Percentiles rank a stretch among this genome's conserved stretches.
phyloP scores from a whole-genome alignment of 441 rosid species.

The Adansonia rubrostipa region DNA sequence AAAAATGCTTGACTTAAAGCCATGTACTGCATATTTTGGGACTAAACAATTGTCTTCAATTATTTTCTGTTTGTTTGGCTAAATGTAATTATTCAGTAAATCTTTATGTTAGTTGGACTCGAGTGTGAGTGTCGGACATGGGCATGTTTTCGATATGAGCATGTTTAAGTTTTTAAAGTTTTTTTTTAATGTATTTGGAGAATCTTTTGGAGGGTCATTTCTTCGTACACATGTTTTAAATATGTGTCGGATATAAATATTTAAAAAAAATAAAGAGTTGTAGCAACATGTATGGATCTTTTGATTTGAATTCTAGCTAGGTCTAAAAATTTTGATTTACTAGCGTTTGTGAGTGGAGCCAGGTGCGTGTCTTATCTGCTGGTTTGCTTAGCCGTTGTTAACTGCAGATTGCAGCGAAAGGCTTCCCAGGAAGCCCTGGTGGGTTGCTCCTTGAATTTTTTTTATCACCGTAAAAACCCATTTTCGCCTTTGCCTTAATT shows the following conservation, averaged over 20 bases:
- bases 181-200: too few relatives aligned
- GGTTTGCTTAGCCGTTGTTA: neutral
- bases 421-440: neutral
- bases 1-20: neutral
- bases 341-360: too few relatives aligned
- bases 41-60: neutral
- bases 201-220: too few relatives aligned
- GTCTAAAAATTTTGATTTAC: neutral
- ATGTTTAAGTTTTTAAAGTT: too few relatives aligned
- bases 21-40: neutral
- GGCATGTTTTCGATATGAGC: too few relatives aligned
- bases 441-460: neutral
- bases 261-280: too few relatives aligned
- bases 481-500: neutral
- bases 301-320: neutral
- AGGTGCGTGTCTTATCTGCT: neutral
- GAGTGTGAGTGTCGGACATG: too few relatives aligned
- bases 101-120: too few relatives aligned
- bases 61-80: neutral
- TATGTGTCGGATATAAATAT: too few relatives aligned
- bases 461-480: neutral
- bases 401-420: neutral
- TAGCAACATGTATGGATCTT: neutral
- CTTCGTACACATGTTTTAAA: too few relatives aligned
- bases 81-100: too few relatives aligned